Percentiles rank a stretch among this genome's conserved stretches.
Conservation (phyloP, 2,329 filamentous ascomycete species). For the Sarocladium kiliense region DNA sequence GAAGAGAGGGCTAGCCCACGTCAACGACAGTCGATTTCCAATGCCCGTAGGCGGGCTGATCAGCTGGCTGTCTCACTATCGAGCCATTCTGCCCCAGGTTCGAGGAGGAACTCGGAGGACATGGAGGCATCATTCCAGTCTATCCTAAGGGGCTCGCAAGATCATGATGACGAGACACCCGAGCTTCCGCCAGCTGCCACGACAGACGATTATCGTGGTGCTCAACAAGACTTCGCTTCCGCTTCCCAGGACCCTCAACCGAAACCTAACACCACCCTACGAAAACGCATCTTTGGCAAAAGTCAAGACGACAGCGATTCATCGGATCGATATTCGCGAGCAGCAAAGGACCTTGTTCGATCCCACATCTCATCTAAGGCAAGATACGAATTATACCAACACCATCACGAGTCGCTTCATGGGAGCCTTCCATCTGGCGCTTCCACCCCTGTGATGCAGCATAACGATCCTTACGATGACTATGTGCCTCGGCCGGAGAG, state of each 20-base stretch:
- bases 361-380: constrained; percentile 19
- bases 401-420: neutral
- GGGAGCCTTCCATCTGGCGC: constrained; percentile 25
- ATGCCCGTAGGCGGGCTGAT: constrained; percentile 33
- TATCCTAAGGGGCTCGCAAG: constrained; percentile 25
- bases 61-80: constrained; percentile 34
- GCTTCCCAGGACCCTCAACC: neutral
- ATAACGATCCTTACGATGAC: constrained; percentile 42
- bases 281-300: constrained; percentile 2
- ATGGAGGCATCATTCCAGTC: constrained; percentile 25
- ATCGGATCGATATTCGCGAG: constrained; percentile 7
- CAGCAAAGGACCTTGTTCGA: constrained; percentile 29
- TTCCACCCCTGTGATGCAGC: constrained; percentile 25
- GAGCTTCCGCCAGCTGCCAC: neutral
- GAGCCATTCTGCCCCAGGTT: constrained; percentile 30
- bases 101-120: constrained; percentile 29
- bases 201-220: neutral
- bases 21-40: constrained; percentile 33
- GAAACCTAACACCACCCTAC: neutral
- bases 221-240: neutral
- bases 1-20: constrained; percentile 31
- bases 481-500: constrained; percentile 63
- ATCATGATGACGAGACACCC: constrained; percentile 14
- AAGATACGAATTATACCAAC: neutral
- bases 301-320: constrained; percentile 1